These are phyloP conservation scores for Tetracentron sinense DNA, from an alignment of 164 flowering plant species.

Conservation along the genomic window DNA sequence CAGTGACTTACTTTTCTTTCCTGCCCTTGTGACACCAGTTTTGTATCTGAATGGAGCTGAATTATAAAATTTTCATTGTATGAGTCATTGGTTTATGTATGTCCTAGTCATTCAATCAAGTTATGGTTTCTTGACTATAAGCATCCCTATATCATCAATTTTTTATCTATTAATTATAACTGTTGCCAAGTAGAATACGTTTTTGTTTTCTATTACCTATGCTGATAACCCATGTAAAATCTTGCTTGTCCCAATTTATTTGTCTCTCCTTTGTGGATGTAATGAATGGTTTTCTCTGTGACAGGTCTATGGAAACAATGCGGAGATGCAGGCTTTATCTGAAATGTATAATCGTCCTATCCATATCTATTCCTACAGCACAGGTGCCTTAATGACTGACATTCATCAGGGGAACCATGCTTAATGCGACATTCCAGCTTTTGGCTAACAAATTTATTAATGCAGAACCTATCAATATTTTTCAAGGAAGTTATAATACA, in stretches of 20 bases:
- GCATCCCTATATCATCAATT: neutral
- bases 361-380: conserved; percentile 89
- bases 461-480: conserved; percentile 95
- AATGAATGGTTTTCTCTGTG: conserved; percentile 5
- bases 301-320: conserved; percentile 98
- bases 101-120: neutral
- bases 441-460: conserved; percentile 9
- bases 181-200: neutral
- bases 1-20: no score
- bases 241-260: neutral
- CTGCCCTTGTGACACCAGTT: neutral
- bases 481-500: conserved; percentile 86
- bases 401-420: neutral
- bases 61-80: no score
- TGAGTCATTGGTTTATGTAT: neutral
- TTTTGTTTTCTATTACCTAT: no score
- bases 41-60: neutral
- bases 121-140: neutral
- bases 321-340: conserved; percentile 89
- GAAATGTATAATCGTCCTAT: conserved; percentile 98
- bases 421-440: neutral
- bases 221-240: neutral
- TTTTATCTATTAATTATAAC: neutral
- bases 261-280: neutral
- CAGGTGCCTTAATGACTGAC: conserved; percentile 45